Evolutionary conservation across 805 yeast species (phyloP).

Genomic region (Candida verbasci): DNA sequence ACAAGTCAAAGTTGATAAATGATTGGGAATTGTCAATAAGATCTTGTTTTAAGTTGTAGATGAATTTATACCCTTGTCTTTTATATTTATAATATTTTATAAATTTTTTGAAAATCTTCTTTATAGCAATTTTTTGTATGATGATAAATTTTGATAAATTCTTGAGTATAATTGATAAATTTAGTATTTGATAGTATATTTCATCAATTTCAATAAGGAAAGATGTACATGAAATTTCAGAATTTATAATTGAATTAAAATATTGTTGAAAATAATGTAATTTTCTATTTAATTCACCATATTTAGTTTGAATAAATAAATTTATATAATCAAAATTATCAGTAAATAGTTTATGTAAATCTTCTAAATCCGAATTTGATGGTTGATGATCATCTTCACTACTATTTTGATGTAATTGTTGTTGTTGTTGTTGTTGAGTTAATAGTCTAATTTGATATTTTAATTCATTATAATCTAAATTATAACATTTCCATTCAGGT

Average conservation of each 20-base stretch:
- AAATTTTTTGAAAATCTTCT: constrained; percentile 71
- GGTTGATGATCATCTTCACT: constrained; percentile 4
- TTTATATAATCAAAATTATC: constrained; percentile 59
- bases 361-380: constrained; percentile 34
- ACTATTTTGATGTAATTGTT: not conserved
- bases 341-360: constrained; percentile 35
- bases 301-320: constrained; percentile 62
- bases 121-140: constrained; percentile 68
- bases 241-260: constrained; percentile 5
- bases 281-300: constrained; percentile 58
- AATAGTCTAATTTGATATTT: constrained; percentile 60
- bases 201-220: constrained; percentile 19
- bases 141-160: constrained; percentile 66
- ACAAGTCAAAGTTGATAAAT: constrained; percentile 57
- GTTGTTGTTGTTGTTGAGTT: constrained; percentile 27
- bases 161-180: constrained; percentile 47
- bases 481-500: constrained; percentile 83
- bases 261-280: constrained; percentile 26
- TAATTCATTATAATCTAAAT: constrained; percentile 76
- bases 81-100: constrained; percentile 38
- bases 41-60: constrained; percentile 24
- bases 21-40: constrained; percentile 46
- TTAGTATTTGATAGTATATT: constrained; percentile 33
- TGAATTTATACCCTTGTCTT: constrained; percentile 15
- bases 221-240: not conserved